Base-by-base conservation (phyloP, 2,329 filamentous ascomycete genomes). In the Sarocladium strictum region DNA sequence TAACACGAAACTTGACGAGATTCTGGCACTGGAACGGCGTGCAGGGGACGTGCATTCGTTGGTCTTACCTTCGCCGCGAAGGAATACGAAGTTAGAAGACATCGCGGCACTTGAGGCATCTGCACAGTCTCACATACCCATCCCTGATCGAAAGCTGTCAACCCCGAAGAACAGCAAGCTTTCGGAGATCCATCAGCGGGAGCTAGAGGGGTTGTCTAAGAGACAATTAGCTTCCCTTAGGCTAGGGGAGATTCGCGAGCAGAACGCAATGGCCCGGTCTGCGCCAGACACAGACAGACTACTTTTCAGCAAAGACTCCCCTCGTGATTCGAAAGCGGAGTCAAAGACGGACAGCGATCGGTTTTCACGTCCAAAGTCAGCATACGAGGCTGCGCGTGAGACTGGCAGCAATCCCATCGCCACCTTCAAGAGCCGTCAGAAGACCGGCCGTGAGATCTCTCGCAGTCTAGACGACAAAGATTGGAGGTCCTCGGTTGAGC, bases 161-260 rank as follows among this genome's bases (percentile, higher is more conserved):
- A 15, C 62, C 62, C 10, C 63, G 63, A 67, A 62, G 54, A 78
- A 75, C 57, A 73, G 70, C n/a, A 76, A 74, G 51, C 60, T 81
- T 9, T 77, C 81, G 41, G 75, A 79, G 24, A 74, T 81, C 45
- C 66, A 70, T 35, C 67, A 69, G 43, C 67, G 69, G 21, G 76
- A 79, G 60, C 67, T 67, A 47, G 68, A 73, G 27, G 71, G 70
- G 2, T 60, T 76, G 24, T 76, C 79, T 4, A 75, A 66, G 54
- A 70, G 74, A 53, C 73, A 73, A 1, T 63, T 79, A 15, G 74
- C 79, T n/a, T 71, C 72, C 6, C 74, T 75, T 53, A 71, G 73
- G 29, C 65, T 83, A 2, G 78, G 76, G 32, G 79, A 81, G 63
- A 80, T 81, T 54, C 71, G 74, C 37, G 75, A 79, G 54, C 70